These are phyloP conservation scores for Vanilla planifolia DNA, from an alignment of 106 monocot species.

Conservation along the genomic window DNA sequence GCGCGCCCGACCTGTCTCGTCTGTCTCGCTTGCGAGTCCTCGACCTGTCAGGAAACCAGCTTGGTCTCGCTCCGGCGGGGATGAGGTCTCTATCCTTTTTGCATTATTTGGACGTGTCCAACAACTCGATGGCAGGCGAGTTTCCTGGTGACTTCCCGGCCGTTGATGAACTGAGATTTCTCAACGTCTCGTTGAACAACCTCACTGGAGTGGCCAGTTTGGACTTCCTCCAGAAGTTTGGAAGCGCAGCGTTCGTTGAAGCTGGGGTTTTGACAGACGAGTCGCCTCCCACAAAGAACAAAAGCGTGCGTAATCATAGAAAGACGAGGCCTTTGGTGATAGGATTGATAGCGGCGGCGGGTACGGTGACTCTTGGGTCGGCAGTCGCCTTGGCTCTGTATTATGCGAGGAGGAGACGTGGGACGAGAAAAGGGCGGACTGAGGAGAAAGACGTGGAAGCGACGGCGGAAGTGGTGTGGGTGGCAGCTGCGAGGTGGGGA, in stretches of 20 bases:
- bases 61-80: conserved; percentile 15
- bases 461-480: conserved; percentile 31
- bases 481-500: conserved; percentile 30
- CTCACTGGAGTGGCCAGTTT: conserved; percentile 45
- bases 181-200: conserved; percentile 82
- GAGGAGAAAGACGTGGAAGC: conserved; percentile 7
- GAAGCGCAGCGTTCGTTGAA: conserved; percentile 43
- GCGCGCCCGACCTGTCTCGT: conserved; percentile 14
- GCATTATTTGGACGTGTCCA: conserved; percentile 41
- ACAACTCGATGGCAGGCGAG: conserved; percentile 50
- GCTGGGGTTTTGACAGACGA: conserved; percentile 21
- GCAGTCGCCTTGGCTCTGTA: neutral
- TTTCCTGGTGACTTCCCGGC: conserved; percentile 51
- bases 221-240: conserved; percentile 31
- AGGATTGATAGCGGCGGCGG: neutral
- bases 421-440: no score
- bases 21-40: conserved; percentile 24
- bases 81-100: conserved; percentile 15
- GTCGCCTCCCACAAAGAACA: neutral
- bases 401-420: neutral
- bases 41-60: conserved; percentile 47
- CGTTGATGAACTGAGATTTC: conserved; percentile 16
- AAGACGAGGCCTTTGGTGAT: neutral
- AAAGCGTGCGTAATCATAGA: neutral
- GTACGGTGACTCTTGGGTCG: neutral